Evolutionary conservation across 192 early-diverging fungal genomes (phyloP), one percentile per base, ranked within the genome.

Genomic region (Coemansia sp.): DNA sequence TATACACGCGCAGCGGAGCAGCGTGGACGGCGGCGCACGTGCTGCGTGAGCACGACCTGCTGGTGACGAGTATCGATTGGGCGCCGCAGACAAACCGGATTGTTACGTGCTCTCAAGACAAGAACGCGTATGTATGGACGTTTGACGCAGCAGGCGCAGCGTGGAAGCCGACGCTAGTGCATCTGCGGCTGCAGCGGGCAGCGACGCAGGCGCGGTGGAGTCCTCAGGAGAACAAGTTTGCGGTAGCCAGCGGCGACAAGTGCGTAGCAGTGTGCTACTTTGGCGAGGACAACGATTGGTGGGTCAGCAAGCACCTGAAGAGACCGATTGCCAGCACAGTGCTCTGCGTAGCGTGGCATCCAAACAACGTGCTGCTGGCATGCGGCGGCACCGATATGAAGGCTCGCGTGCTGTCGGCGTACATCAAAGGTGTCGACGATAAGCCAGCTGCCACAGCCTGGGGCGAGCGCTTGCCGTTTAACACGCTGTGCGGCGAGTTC

Each of bases 41-140:
- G 15, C 79, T 99, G 59, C 83, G 79, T 52, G 92, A 96, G 89
- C 97, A 98, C 76, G 94, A 97, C 85, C 89, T 95, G 76, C 87
- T 93, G 25, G 93, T 98, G 32, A 98, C 95, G 4, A 85, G 88
- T 50, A 87, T 98, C 67, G 97, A 98, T 74, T 95, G 93, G 93
- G 94, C 97, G 19, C 93, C 93, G 62, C 86, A 88, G 57, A 90
- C 95, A 47, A 97, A 98, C 85, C 85, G 91, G 25, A 92, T 98
- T 39, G 97, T 98, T 11, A 92, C 94, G 35, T 96, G 95, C 82
- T 96, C 94, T 43, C 97, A 98, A 83, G 97, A 98, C 82, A 87
- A 95, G 62, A 98, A 98, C 69, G 95, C 95, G 21, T 98, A 98
- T 73, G 97, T 98, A 38, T 98, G 97, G 97, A 91, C 85, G 25